These are phyloP conservation scores for Stachybotrys chlorohalonatus DNA, from an alignment of 2,329 filamentous ascomycete genomes.

Conservation along the genomic window DNA sequence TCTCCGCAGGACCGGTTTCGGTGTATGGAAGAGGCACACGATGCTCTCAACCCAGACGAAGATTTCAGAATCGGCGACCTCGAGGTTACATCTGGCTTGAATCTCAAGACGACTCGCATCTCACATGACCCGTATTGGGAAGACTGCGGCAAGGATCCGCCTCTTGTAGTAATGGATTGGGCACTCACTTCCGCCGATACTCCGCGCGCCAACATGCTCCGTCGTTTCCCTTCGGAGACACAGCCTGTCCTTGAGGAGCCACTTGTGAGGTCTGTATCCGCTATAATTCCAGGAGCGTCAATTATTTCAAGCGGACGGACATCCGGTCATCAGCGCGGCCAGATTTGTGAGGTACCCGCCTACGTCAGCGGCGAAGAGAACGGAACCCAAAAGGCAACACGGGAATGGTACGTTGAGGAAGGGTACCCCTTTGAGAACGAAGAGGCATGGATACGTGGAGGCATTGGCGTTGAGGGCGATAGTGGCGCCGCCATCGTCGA, in stretches of 20 bases:
- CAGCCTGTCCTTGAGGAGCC: conserved; percentile 20
- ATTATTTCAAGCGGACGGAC: conserved; percentile 33
- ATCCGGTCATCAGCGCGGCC: conserved; percentile 31
- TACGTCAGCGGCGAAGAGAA: conserved; percentile 29
- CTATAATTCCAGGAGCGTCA: conserved; percentile 22
- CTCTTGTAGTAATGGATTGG: conserved; percentile 35
- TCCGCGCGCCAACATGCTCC: conserved; percentile 29
- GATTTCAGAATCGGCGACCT: conserved; percentile 25
- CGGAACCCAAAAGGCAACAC: conserved; percentile 30
- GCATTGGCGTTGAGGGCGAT: conserved; percentile 34
- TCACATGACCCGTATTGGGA: conserved; percentile 37
- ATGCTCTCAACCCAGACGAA: conserved; percentile 19
- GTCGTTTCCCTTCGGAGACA: conserved; percentile 27
- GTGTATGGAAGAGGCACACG: conserved; percentile 26
- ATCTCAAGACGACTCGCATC: conserved; percentile 32
- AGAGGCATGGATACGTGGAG: conserved; percentile 34
- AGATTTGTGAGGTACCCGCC: conserved; percentile 32
- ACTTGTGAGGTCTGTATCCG: conserved; percentile 19
- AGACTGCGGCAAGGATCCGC: conserved; percentile 27
- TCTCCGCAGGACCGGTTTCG: conserved; percentile 28
- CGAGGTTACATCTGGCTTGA: conserved; percentile 29
- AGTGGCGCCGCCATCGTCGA: conserved; percentile 36
- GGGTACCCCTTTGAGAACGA: conserved; percentile 26
- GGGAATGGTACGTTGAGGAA: conserved; percentile 38
- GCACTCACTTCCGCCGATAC: conserved; percentile 25